Evolutionary conservation across 108 stramenopile species (phyloP), one percentile per base, ranked within the genome.

Genomic region (Stephanodiscus minutulus): DNA sequence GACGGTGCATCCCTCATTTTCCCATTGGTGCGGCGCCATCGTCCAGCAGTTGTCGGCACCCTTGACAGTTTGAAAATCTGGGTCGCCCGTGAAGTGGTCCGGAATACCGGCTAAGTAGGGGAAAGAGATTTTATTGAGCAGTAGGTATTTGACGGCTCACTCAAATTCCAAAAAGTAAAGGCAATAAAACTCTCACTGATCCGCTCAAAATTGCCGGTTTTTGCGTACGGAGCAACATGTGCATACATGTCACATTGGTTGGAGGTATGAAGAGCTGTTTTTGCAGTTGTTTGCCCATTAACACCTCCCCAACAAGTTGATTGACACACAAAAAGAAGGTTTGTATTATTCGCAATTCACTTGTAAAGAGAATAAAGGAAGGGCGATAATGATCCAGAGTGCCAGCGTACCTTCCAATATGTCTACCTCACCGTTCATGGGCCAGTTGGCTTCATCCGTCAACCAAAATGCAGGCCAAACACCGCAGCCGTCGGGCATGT

Each of bases 1-100:
- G 10, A 88, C 91, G 11, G 94, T 93, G 70, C 96, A 96, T 24
- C 96, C 96, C 66, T 96, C 91, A 75, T 96, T 96, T n/a, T 87
- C 75, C 96, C 96, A 96, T 79, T 96, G 96, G 78, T 96, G 90
- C n/a, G 82, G 89, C 37, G 90, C 92, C 76, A 91, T 92, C 0
- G 89, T 89, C 82, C 84, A 94, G 72, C 96, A 96, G 65, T 96
- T 91, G 46, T 82, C 79, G 6, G 88, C 88, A 48, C 83, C 69
- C 73, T 82, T 79, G 25, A 65, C 33, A 28, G 85, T 86, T 43
- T 73, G 82, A 53, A 76, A 87, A 28, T 78, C 66, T 33, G 83
- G 77, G 27, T 85, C 70, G 10, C 85, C 76, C 17, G 90, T 90
- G 36, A 89, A 88, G 28, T 65, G 68, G 58, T 89, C 81, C 0